Evolutionary conservation across 192 early-diverging fungal species (phyloP).

Genomic region (Lobosporangium transversale): DNA sequence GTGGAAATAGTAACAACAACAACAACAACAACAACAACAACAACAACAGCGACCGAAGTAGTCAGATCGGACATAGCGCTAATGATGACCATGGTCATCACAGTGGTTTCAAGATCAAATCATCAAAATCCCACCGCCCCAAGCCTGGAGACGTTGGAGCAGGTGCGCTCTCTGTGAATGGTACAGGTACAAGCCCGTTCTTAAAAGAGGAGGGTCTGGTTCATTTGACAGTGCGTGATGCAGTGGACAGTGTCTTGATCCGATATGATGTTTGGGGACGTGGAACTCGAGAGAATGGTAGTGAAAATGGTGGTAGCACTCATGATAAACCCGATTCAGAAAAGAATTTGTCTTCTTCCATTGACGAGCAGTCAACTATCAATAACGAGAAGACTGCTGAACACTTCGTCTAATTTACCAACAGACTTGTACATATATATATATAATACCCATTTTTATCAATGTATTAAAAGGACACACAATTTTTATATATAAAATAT

Average conservation of each 20-base stretch:
- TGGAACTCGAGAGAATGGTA: background rate
- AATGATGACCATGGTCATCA: background rate
- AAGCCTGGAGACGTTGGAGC: conserved; percentile 29
- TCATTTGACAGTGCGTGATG: conserved; percentile 51
- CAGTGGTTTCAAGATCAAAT: background rate
- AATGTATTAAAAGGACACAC: background rate
- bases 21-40: no score
- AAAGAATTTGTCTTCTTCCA: background rate
- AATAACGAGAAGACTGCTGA: no score
- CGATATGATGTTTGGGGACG: conserved; percentile 10
- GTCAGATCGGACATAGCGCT: background rate
- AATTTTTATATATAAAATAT: background rate
- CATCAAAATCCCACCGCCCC: background rate
- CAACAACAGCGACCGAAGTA: no score
- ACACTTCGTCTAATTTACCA: no score
- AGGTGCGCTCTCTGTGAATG: conserved; percentile 23
- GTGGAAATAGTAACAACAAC: no score
- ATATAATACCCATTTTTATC: no score
- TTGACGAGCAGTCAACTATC: no score
- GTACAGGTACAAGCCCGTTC: conserved; percentile 27
- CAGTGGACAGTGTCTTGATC: conserved; percentile 32
- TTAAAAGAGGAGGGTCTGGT: conserved; percentile 49
- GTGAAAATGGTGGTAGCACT: background rate
- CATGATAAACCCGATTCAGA: background rate
- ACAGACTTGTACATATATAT: no score